Percentiles rank a stretch among this genome's conserved stretches.
Conservation (phyloP, 2,329 filamentous ascomycete species). For the Ambrosiella xylebori region DNA sequence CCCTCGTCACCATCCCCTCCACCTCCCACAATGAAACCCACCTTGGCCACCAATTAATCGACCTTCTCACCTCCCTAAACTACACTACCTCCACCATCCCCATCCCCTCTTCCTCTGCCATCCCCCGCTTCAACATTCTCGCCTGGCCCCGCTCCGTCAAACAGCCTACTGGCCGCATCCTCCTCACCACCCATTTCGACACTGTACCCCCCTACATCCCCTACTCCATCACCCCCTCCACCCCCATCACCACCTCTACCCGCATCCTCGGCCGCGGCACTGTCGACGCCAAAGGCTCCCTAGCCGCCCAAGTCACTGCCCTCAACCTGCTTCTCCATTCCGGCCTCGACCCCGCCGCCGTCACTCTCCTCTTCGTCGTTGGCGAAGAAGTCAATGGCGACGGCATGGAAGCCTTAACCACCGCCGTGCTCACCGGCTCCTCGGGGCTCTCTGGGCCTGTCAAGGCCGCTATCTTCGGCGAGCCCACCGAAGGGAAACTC, state of each 20-base stretch:
- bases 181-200: slow-evolving; percentile 74
- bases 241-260: slow-evolving; percentile 24
- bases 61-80: not conserved
- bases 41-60: not conserved
- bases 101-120: slow-evolving; percentile 7
- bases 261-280: slow-evolving; percentile 55
- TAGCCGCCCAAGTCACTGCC: slow-evolving; percentile 60
- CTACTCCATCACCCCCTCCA: slow-evolving; percentile 37
- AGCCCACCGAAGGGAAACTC: slow-evolving; percentile 78
- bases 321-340: slow-evolving; percentile 35
- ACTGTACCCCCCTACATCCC: slow-evolving; percentile 56
- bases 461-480: slow-evolving; percentile 70
- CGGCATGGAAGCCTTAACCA: slow-evolving; percentile 51
- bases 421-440: slow-evolving; percentile 21
- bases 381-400: slow-evolving; percentile 70
- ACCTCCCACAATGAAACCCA: slow-evolving; percentile 11
- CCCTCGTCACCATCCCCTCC: slow-evolving; percentile 10
- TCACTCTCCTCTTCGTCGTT: slow-evolving; percentile 51
- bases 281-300: slow-evolving; percentile 52
- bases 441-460: slow-evolving; percentile 18
- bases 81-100: not conserved
- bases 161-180: slow-evolving; percentile 35
- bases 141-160: slow-evolving; percentile 39
- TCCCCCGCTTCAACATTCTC: slow-evolving; percentile 54
- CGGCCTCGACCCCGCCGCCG: slow-evolving; percentile 29